Evolutionary conservation across 495 filamentous ascomycete genomes (phyloP).

Genomic region (Neurospora sp.): DNA sequence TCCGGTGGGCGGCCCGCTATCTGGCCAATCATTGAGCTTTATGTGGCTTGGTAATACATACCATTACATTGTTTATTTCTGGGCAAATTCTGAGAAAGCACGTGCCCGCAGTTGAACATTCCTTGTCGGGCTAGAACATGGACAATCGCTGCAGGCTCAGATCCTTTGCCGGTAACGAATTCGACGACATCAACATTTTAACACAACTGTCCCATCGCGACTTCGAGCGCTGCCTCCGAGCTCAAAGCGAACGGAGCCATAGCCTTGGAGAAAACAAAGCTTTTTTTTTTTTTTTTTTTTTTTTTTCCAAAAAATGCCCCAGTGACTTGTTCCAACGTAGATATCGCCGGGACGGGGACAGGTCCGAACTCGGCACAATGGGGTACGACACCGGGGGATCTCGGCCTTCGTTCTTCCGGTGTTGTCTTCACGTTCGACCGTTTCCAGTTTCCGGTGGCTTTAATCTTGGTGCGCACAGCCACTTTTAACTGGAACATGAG

Average conservation of each 20-base stretch:
- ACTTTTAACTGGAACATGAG: background rate
- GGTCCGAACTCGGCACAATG: background rate
- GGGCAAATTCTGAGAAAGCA: background rate
- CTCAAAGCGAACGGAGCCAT: background rate
- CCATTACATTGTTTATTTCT: background rate
- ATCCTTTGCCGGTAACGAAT: background rate
- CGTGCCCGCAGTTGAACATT: background rate
- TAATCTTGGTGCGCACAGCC: background rate
- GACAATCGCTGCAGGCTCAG: background rate
- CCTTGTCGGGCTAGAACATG: background rate
- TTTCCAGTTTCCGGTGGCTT: background rate
- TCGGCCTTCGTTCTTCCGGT: background rate
- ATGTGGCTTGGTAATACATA: background rate
- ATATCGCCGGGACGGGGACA: background rate
- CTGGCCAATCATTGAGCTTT: background rate
- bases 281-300: too few relatives aligned
- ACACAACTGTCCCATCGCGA: background rate
- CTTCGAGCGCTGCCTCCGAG: background rate
- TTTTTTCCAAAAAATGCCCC: background rate
- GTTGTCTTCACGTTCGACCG: background rate
- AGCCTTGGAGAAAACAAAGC: background rate
- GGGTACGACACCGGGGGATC: background rate
- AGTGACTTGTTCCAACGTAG: background rate
- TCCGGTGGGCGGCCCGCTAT: background rate
- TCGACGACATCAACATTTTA: background rate